phyloP scores from a whole-genome alignment of 352 stramenopile species.

The Discostella stelligera region DNA sequence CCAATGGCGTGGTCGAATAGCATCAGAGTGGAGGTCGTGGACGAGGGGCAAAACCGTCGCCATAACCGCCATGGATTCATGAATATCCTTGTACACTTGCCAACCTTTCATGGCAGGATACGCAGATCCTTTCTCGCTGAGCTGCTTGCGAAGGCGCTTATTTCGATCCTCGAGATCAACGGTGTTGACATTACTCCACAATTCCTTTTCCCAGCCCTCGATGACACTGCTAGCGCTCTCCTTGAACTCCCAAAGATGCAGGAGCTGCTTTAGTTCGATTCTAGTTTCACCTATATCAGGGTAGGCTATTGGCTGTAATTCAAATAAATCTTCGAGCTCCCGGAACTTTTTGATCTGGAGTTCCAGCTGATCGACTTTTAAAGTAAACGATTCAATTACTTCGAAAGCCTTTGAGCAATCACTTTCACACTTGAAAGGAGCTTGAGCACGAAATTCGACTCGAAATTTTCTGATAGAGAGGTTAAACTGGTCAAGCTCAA shows the following conservation, averaged over 20 bases:
- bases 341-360: constrained; percentile 85
- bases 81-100: constrained; percentile 89
- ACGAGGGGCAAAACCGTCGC: constrained; percentile 89
- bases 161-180: constrained; percentile 89
- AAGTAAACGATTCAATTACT: constrained; percentile 87
- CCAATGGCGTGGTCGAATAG: constrained; percentile 93
- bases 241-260: constrained; percentile 92
- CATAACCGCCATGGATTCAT: constrained; percentile 91
- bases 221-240: constrained; percentile 85
- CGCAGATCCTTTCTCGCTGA: constrained; percentile 72
- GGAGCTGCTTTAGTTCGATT: constrained; percentile 88
- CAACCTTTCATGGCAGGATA: constrained; percentile 87
- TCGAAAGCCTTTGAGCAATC: constrained; percentile 84
- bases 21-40: constrained; percentile 92
- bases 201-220: constrained; percentile 86
- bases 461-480: constrained; percentile 90
- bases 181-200: constrained; percentile 89
- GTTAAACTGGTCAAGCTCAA: constrained; percentile 93
- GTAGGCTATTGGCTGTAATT: constrained; percentile 84
- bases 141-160: constrained; percentile 84
- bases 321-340: constrained; percentile 93
- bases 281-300: constrained; percentile 84
- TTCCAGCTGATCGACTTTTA: constrained; percentile 85
- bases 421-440: constrained; percentile 90
- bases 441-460: constrained; percentile 90